These are phyloP conservation scores for Ceratocystis variospora DNA, from an alignment of 2,329 filamentous ascomycete species.

Conservation along the genomic window DNA sequence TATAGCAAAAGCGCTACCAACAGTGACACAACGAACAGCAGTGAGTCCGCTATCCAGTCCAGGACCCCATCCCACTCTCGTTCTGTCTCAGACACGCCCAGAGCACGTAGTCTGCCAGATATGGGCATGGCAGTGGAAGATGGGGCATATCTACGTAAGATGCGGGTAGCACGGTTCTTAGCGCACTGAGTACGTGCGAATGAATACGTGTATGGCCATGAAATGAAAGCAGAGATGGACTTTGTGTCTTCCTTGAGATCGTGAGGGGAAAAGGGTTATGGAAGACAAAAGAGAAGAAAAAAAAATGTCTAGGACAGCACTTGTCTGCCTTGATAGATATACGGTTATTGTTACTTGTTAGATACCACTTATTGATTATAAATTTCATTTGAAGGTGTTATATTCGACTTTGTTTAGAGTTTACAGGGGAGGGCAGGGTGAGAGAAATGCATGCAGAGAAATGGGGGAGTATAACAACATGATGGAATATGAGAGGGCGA, in stretches of 20 bases:
- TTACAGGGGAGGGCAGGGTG: background rate
- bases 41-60: background rate
- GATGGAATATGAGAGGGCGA: background rate
- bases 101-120: conserved; percentile 5
- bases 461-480: background rate
- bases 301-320: background rate
- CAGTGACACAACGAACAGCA: background rate
- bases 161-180: conserved; percentile 11
- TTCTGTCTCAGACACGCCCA: background rate
- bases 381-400: background rate
- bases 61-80: background rate
- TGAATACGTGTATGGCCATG: conserved; percentile 7
- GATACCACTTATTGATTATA: conserved; percentile 3
- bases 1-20: background rate
- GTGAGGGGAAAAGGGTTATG: background rate
- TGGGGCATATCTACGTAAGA: conserved; percentile 7
- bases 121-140: conserved; percentile 9
- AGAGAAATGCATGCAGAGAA: background rate
- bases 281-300: background rate
- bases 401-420: background rate
- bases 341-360: background rate
- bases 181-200: conserved; percentile 11
- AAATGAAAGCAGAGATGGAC: background rate
- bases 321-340: background rate
- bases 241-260: too few relatives aligned